Base-by-base conservation (phyloP, 768 basidiomycete genomes). In the Kwoniella mangroviensis region DNA sequence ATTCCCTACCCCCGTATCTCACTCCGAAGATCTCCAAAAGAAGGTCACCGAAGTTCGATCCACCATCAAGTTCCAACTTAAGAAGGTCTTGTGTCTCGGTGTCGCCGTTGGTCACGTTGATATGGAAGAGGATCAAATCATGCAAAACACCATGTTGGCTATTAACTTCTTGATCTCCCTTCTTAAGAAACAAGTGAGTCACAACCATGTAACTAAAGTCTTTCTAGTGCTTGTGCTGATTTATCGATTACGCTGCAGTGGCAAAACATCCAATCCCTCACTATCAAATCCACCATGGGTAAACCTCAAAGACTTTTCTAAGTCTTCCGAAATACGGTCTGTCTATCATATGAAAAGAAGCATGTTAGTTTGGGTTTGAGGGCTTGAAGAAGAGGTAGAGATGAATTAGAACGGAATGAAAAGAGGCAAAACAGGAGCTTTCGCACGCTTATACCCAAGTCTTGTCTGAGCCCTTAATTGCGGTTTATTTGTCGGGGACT, bases 21-120 rank as follows among this genome's bases (percentile, higher is more conserved):
- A 94, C 84, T 83, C 87, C 40, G 97, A 99, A 82, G 96, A 98
- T 85, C 86, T 99, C 65, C 79, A 81, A 82, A 91, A 89, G 87
- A 98, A 98, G 87, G 87, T 97, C 83, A 89, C 85, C 75, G 97
- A 99, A 85, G 95, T 99, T 77, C 91, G 93, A 83, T 96, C 94
- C 76, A 98, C 96, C 75, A 98, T 99, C 89, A 99, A 98, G 87
- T 98, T 98, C 92, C 96, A 98, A 88, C 89, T 98, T 66, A 98
- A 98, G 89, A 83, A 83, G 87, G 97, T 98, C 70, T 88, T 99
- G 68, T 99, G 97, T 87, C 87, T 99, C 86, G 97, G 94, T 87
- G 96, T 98, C 75, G 97, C 97, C 79, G 92, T 99, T 73, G 97
- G 95, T 79, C 94, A 99, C 86, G 88, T 96, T 84, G 88, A 96